A percentile compares a stretch with the other conserved stretches of the same genome.
These are phyloP conservation scores for Hymenoscyphus salicellus DNA, from an alignment of 2,329 filamentous ascomycete species.

Conservation along the genomic window DNA sequence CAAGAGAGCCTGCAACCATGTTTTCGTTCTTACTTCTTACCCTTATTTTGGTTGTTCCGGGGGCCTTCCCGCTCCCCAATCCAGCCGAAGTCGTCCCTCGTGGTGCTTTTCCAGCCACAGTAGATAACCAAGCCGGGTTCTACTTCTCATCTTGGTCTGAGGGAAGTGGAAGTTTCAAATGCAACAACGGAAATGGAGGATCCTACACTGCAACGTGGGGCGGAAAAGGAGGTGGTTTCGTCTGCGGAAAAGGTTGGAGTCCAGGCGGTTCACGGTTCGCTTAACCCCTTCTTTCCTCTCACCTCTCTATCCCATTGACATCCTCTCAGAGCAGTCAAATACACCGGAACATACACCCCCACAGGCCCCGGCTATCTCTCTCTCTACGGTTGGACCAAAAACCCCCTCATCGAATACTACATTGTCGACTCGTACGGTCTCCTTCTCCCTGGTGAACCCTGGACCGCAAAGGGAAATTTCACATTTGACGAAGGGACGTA, in stretches of 20 bases:
- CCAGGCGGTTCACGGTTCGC: not conserved
- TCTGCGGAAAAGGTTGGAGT: conserved; percentile 5
- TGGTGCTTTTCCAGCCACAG: not conserved
- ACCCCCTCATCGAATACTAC: conserved; percentile 37
- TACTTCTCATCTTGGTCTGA: conserved; percentile 4
- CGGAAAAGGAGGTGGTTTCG: conserved; percentile 1
- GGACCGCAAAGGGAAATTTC: conserved; percentile 48
- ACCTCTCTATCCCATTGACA: not conserved
- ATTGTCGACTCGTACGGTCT: conserved; percentile 52
- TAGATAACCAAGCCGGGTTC: not conserved
- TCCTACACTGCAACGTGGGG: not conserved
- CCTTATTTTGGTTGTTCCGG: not conserved
- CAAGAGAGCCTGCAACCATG: not conserved
- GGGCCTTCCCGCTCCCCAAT: not conserved
- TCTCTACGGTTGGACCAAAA: conserved; percentile 54
- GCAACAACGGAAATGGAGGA: not conserved
- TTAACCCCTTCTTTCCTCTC: not conserved
- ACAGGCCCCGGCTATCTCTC: conserved; percentile 48
- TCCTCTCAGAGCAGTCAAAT: conserved; percentile 46
- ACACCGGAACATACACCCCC: conserved; percentile 41
- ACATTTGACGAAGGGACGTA: conserved; percentile 51
- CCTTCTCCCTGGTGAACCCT: conserved; percentile 47
- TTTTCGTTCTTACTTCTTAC: not conserved
- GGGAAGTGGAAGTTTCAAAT: not conserved
- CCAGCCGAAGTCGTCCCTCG: not conserved